Evolutionary conservation across 176 grass and related monocot species (phyloP), one percentile per base, ranked within the genome.

Genomic region (Alloteropsis semialata): DNA sequence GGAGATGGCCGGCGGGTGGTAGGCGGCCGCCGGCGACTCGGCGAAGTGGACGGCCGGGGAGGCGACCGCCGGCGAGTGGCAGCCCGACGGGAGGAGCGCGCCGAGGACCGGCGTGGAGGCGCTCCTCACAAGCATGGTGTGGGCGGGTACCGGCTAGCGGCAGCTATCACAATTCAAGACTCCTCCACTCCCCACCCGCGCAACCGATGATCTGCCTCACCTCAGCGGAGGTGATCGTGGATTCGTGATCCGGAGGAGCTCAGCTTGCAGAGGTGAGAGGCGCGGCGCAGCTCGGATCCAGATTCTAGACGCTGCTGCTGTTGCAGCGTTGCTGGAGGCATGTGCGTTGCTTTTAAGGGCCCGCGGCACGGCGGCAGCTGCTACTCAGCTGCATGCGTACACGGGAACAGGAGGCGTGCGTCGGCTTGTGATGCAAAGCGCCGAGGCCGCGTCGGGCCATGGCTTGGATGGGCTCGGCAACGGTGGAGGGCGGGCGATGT

Each of bases 71-170:
- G 92, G 87, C 3, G 93, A 76, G 75, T 64, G 72, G 69, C 60
- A 27, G 37, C 72, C 53, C 14, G 85, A 61, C 0, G 82, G 27
- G 87, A 68, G 84, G 42, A 97, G 91, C 53, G 94, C 85, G 11
- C 89, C 89, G 16, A 92, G 87, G 7, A 90, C 43, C 74, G 94
- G 89, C 68, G 94, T 97, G 18, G 91, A 97, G 19, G 89, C 32
- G 63, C 91, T 95, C 71, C 87, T 80, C 57, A 81, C 81, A 8
- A 94, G 78, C 92, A 94, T 89, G 11, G 17, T 27, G n/a, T n/a
- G n/a, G n/a, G n/a, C n/a, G n/a, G n/a, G n/a, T n/a, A n/a, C n/a
- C n/a, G 39, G 19, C 1, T 16, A 16, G 0, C 1, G 10, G 32
- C 1, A 7, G 32, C 38, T 10, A 4, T 6, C 45, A 36, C 30